Percentiles rank a stretch among this genome's conserved stretches.
These are phyloP conservation scores for Lophium mytilinum DNA, from an alignment of 495 filamentous ascomycete species.

Conservation along the genomic window DNA sequence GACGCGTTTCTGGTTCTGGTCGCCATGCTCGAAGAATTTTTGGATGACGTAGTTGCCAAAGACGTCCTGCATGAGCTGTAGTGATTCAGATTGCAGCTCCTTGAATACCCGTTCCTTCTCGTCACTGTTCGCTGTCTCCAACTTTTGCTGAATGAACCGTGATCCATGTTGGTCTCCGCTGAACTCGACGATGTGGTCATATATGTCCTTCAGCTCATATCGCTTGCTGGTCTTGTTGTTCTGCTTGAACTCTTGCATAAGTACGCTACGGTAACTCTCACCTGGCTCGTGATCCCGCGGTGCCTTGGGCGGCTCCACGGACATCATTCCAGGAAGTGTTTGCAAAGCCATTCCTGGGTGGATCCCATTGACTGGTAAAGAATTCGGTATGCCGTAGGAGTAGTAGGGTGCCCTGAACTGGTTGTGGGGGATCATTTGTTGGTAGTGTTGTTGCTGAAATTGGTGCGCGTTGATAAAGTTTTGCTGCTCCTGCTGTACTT, in stretches of 20 bases:
- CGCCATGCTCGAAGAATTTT: slow-evolving; percentile 95
- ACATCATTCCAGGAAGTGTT: slow-evolving; percentile 21
- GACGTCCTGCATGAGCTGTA: slow-evolving; percentile 91
- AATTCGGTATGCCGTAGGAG: slow-evolving; percentile 23
- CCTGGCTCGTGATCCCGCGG: slow-evolving; percentile 58
- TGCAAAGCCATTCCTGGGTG: slow-evolving; percentile 29
- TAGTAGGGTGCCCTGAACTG: slow-evolving; percentile 25
- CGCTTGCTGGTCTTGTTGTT: slow-evolving; percentile 69
- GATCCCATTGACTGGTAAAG: slow-evolving; percentile 30
- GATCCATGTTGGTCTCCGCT: slow-evolving; percentile 94
- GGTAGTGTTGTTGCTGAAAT: slow-evolving; percentile 15
- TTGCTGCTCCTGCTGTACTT: slow-evolving; percentile 20
- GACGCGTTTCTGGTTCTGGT: slow-evolving; percentile 83
- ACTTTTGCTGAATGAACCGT: slow-evolving; percentile 89
- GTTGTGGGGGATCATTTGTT: slow-evolving; percentile 21
- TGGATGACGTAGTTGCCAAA: slow-evolving; percentile 99
- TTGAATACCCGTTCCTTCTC: slow-evolving; percentile 92
- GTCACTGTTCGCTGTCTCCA: slow-evolving; percentile 91
- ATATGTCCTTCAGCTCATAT: slow-evolving; percentile 89
- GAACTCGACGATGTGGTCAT: slow-evolving; percentile 84
- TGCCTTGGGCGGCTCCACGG: slow-evolving; percentile 40
- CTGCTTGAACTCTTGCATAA: slow-evolving; percentile 72
- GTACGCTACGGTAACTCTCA: slow-evolving; percentile 57
- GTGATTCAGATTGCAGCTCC: slow-evolving; percentile 71
- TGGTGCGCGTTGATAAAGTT: slow-evolving; percentile 17